Percentiles rank a stretch among this genome's conserved stretches.
phyloP scores from a whole-genome alignment of 164 flowering plant genomes.

The Litsea cubeba region DNA sequence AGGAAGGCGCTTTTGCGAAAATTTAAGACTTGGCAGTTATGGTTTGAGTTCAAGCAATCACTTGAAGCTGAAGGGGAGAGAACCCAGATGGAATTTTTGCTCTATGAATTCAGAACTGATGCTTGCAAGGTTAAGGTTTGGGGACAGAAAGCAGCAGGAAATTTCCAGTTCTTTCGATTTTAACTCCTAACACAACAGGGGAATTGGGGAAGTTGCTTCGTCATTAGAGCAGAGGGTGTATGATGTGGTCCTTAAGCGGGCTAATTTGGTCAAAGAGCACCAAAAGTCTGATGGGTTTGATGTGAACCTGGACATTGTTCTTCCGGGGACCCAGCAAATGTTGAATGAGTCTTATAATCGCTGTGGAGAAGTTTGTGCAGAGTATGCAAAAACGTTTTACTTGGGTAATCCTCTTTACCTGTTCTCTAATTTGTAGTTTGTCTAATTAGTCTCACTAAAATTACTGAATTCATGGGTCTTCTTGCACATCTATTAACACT shows the following conservation, averaged over 20 bases:
- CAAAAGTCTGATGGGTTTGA: constrained; percentile 30
- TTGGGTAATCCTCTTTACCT: constrained; percentile 44
- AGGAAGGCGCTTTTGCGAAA: constrained; percentile 16
- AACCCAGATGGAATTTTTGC: constrained; percentile 20
- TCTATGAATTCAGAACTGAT: constrained; percentile 11
- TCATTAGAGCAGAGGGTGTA: constrained; percentile 65
- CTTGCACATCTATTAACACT: neutral
- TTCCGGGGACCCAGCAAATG: constrained; percentile 47
- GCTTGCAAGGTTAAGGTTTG: constrained; percentile 9
- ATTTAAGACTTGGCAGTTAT: constrained; percentile 8
- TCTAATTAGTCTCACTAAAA: neutral
- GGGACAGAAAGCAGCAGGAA: constrained; percentile 5
- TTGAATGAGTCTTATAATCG: constrained; percentile 75
- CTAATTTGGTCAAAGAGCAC: constrained; percentile 54
- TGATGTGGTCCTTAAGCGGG: constrained; percentile 77
- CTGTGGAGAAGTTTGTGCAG: constrained; percentile 86
- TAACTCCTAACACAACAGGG: constrained; percentile 44
- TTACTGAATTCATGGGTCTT: neutral
- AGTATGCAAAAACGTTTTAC: constrained; percentile 89
- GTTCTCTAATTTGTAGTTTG: neutral
- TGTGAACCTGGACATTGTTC: constrained; percentile 44
- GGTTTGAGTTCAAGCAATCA: neutral
- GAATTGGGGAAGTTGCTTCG: constrained; percentile 45
- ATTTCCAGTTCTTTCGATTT: constrained; percentile 32
- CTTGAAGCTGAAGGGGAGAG: constrained; percentile 23